Conservation (phyloP, 202 grass and related monocot species). For the Brachypodium distachyon region DNA sequence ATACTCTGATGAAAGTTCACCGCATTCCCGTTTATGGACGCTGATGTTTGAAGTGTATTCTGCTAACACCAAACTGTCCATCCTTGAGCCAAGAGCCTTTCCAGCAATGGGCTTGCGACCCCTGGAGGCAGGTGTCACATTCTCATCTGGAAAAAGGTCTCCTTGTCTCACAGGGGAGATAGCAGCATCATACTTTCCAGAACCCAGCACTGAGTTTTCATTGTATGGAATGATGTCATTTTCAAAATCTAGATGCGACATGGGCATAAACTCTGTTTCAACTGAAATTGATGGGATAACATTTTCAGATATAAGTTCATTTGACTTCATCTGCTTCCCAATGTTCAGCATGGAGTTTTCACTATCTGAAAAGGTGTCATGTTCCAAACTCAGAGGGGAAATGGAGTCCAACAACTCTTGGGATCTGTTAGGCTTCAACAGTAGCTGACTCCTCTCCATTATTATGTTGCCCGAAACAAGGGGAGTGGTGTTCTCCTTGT, state of each 20-base stretch:
- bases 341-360: conserved; percentile 17
- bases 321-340: conserved; percentile 12
- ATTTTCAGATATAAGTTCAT: conserved; percentile 13
- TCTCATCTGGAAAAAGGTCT: conserved; percentile 41
- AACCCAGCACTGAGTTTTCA: conserved; percentile 17
- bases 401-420: conserved; percentile 40
- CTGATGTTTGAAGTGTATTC: conserved; percentile 13
- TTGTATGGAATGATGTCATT: conserved; percentile 20
- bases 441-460: conserved; percentile 28
- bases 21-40: background rate
- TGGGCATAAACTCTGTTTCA: conserved; percentile 19
- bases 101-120: conserved; percentile 26
- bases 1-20: conserved; percentile 18
- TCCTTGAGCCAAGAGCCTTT: conserved; percentile 38
- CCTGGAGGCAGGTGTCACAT: conserved; percentile 38
- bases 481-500: conserved; percentile 57
- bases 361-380: conserved; percentile 10
- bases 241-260: conserved; percentile 20
- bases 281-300: background rate
- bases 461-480: conserved; percentile 21
- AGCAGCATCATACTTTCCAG: conserved; percentile 14
- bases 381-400: conserved; percentile 36
- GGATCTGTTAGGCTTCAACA: conserved; percentile 27
- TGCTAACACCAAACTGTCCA: conserved; percentile 21
- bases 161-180: conserved; percentile 15